Percentiles rank a stretch among this genome's conserved stretches.
Evolutionary conservation across 176 grass and related monocot species (phyloP).

Genomic region (Raddia guianensis): DNA sequence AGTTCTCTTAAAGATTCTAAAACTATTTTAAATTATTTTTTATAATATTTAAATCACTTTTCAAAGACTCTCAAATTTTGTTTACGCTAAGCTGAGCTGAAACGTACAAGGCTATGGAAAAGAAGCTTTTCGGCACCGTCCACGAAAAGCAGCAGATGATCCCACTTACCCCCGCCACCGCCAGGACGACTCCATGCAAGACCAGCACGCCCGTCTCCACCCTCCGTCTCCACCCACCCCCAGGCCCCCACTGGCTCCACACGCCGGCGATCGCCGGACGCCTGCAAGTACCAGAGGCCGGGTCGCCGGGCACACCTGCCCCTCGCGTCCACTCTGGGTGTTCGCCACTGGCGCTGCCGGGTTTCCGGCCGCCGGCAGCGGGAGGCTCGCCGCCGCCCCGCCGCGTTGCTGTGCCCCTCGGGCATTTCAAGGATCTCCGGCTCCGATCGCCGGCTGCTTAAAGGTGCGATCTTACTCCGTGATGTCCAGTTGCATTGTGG

Average conservation of each 20-base stretch:
- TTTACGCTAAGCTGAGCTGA: too few species aligned
- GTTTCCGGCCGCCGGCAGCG: not conserved
- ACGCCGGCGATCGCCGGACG: not conserved
- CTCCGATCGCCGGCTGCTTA: constrained; percentile 11
- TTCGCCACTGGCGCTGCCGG: too few species aligned
- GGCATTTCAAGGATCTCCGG: constrained; percentile 31
- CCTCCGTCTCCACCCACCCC: not conserved
- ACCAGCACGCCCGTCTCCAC: not conserved
- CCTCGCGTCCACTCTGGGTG: not conserved
- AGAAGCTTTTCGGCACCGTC: constrained; percentile 53
- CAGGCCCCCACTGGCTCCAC: not conserved
- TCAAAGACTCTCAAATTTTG: too few species aligned
- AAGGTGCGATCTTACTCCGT: constrained; percentile 37
- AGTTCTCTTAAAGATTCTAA: too few species aligned
- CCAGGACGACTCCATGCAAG: not conserved
- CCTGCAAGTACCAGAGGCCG: not conserved
- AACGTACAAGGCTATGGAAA: too few species aligned
- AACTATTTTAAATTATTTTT: too few species aligned
- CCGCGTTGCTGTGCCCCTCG: not conserved
- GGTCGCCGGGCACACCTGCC: not conserved
- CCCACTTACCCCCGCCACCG: constrained; percentile 8
- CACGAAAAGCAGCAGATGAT: constrained; percentile 23
- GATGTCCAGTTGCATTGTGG: not conserved
- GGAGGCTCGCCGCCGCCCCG: not conserved
- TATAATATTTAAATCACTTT: too few species aligned